phyloP scores from a whole-genome alignment of 192 early-diverging fungal species.

The Lobosporangium transversale region DNA sequence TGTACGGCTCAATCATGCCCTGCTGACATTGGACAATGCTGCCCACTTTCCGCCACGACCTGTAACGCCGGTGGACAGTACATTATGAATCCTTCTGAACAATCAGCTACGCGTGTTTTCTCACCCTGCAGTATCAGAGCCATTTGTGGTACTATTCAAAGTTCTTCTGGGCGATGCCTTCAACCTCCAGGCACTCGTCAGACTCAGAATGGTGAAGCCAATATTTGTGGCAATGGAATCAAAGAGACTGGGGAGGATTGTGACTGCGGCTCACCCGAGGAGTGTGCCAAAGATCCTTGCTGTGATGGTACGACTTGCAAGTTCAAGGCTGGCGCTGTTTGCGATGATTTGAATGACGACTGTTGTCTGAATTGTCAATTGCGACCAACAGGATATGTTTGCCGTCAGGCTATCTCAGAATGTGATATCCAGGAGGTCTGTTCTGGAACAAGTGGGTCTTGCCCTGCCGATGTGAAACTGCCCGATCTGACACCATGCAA shows the following conservation, averaged over 20 bases:
- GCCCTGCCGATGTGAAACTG: conserved; percentile 76
- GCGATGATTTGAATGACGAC: conserved; percentile 83
- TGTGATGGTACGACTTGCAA: conserved; percentile 87
- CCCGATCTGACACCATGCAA: conserved; percentile 72
- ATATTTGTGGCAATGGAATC: conserved; percentile 95
- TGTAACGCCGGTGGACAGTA: conserved; percentile 74
- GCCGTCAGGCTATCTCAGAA: conserved; percentile 75
- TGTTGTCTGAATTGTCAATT: conserved; percentile 85
- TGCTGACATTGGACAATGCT: conserved; percentile 57
- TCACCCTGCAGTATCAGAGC: conserved; percentile 58
- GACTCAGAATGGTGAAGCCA: conserved; percentile 42
- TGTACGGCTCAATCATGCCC: conserved; percentile 76
- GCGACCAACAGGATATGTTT: conserved; percentile 66
- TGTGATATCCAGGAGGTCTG: conserved; percentile 88
- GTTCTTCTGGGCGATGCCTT: conserved; percentile 39
- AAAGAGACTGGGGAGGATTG: conserved; percentile 91
- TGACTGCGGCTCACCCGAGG: conserved; percentile 80
- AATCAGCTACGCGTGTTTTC: conserved; percentile 68
- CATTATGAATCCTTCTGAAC: conserved; percentile 83
- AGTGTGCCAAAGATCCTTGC: conserved; percentile 80
- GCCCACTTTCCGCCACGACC: conserved; percentile 73
- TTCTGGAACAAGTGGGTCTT: conserved; percentile 73
- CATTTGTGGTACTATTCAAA: conserved; percentile 43
- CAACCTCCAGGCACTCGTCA: conserved; percentile 38
- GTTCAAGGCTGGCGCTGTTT: conserved; percentile 78